Evolutionary conservation across 768 basidiomycete genomes (phyloP).

Genomic region (Strobilomyces dryophilus): DNA sequence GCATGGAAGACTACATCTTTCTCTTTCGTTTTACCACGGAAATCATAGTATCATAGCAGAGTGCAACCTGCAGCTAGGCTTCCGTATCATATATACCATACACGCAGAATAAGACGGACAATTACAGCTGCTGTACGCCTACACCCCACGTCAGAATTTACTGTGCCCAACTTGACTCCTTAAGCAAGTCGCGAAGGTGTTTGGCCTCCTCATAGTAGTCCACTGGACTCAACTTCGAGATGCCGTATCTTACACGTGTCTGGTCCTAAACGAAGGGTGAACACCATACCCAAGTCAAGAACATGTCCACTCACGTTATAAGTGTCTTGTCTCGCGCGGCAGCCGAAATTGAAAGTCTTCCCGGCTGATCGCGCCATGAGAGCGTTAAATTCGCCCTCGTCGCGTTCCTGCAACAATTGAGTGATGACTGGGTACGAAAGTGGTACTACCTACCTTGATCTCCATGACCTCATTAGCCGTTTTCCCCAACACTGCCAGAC

Average conservation of each 20-base stretch:
- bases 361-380: conserved; percentile 64
- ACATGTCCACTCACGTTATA: conserved; percentile 59
- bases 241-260: conserved; percentile 78
- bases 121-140: too few species aligned
- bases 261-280: conserved; percentile 52
- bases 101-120: too few species aligned
- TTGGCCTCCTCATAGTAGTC: too few species aligned
- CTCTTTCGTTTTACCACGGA: too few species aligned
- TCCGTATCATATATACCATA: too few species aligned
- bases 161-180: too few species aligned
- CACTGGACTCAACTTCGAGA: conserved; percentile 50
- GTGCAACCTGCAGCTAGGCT: too few species aligned
- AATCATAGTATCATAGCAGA: too few species aligned
- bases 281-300: neutral
- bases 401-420: conserved; percentile 37
- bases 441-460: conserved; percentile 50
- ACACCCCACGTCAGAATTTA: too few species aligned
- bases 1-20: too few species aligned
- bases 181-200: too few species aligned
- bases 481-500: conserved; percentile 69
- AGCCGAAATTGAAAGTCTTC: conserved; percentile 74
- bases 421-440: neutral
- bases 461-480: conserved; percentile 72
- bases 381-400: conserved; percentile 55
- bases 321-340: conserved; percentile 82